These are phyloP conservation scores for Effrenium voratum DNA, from an alignment of 73 alveolate species.

Conservation along the genomic window DNA sequence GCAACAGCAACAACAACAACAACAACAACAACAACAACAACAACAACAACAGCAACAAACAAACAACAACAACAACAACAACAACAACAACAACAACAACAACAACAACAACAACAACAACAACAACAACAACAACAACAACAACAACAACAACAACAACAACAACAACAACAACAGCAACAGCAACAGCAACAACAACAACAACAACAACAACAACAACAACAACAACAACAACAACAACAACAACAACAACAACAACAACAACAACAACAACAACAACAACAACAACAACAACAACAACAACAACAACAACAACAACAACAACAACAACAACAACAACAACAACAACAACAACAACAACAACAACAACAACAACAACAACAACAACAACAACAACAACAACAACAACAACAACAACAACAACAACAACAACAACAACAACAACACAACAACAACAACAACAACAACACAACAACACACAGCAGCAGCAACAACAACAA, in stretches of 20 bases:
- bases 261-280: background rate
- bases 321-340: background rate
- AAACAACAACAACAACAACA: background rate
- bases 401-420: background rate
- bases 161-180: background rate
- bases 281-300: background rate
- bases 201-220: background rate
- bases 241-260: background rate
- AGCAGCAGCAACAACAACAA: slow-evolving; percentile 7
- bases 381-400: background rate
- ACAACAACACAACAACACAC: background rate
- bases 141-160: background rate
- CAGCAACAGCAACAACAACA: background rate
- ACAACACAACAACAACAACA: background rate
- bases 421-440: background rate
- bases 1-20: background rate
- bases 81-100: background rate
- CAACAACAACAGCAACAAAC: slow-evolving; percentile 6
- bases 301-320: background rate
- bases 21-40: background rate
- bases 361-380: background rate
- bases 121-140: background rate
- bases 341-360: background rate
- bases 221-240: background rate
- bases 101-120: background rate